Percentiles rank a stretch among this genome's conserved stretches.
Conservation (phyloP, 1,284 basidiomycete species). For the Irpex lacteus region DNA sequence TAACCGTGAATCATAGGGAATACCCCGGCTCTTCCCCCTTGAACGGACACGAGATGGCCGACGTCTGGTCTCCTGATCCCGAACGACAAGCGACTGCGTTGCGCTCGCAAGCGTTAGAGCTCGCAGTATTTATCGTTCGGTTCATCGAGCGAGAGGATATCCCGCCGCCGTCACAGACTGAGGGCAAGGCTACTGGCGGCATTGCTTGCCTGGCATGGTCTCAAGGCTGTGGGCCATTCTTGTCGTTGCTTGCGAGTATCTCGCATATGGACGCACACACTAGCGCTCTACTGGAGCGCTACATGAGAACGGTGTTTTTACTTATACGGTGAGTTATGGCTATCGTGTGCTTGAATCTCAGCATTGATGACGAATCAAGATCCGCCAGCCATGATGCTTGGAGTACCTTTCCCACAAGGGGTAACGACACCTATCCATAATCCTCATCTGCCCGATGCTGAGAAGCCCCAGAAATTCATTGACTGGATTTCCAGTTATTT, state of each 20-base stretch:
- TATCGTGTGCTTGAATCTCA: slow-evolving; percentile 3
- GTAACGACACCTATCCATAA: background rate
- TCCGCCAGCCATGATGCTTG: background rate
- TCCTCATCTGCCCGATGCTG: background rate
- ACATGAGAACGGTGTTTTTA: background rate
- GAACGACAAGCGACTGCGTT: slow-evolving; percentile 1
- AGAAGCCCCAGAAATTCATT: background rate
- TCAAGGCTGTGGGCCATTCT: background rate
- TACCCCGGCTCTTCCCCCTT: slow-evolving; percentile 16
- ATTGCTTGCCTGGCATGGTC: background rate
- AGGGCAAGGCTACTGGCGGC: background rate
- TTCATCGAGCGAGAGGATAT: background rate
- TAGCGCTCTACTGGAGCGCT: background rate
- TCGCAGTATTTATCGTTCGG: background rate
- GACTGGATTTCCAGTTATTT: background rate
- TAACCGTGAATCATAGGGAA: slow-evolving; percentile 15
- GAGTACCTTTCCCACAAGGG: background rate
- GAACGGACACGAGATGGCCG: slow-evolving; percentile 12
- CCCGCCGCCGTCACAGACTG: background rate
- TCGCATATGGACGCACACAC: background rate
- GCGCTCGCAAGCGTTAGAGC: background rate
- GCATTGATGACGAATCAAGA: background rate
- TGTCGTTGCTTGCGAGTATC: background rate
- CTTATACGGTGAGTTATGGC: background rate
- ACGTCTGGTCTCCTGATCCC: slow-evolving; percentile 2